A percentile compares a stretch with the other conserved stretches of the same genome.
These are phyloP conservation scores for Posidonia australis DNA, from an alignment of 106 monocot genomes.

Conservation along the genomic window DNA sequence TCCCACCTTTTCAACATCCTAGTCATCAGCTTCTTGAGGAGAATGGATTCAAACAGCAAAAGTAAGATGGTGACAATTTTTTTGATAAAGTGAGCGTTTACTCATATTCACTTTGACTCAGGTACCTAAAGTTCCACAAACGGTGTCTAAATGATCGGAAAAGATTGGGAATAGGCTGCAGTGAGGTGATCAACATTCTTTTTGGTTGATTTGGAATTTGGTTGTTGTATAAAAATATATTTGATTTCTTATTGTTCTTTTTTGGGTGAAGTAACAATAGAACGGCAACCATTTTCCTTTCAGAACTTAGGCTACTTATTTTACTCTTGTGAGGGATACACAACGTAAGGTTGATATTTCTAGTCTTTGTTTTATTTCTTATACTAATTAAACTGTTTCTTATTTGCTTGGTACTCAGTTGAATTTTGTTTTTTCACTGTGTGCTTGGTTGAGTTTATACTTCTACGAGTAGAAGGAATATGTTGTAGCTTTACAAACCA, in stretches of 20 bases:
- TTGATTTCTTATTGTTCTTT: neutral
- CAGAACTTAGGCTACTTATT: too few species aligned
- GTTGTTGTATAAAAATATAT: neutral
- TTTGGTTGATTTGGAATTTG: neutral
- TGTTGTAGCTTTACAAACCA: too few species aligned
- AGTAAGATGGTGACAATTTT: constrained; percentile 25
- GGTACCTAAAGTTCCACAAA: constrained; percentile 73
- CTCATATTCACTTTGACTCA: constrained; percentile 6
- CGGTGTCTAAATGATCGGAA: constrained; percentile 75
- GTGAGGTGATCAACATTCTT: constrained; percentile 45
- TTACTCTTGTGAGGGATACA: too few species aligned
- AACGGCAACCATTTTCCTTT: too few species aligned
- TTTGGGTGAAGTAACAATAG: too few species aligned
- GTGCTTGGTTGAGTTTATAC: too few species aligned
- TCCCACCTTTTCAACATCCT: constrained; percentile 88
- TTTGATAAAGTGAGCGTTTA: neutral
- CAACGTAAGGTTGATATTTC: too few species aligned
- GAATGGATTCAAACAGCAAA: constrained; percentile 92
- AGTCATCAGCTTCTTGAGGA: constrained; percentile 86
- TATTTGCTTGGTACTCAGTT: too few species aligned
- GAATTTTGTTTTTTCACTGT: too few species aligned
- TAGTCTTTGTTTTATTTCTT: too few species aligned
- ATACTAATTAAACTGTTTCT: too few species aligned
- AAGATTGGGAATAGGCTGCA: constrained; percentile 73
- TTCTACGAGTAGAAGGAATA: too few species aligned